Evolutionary conservation across 2,329 filamentous ascomycete species (phyloP).

Genomic region (Chaetomiaceae sp.): DNA sequence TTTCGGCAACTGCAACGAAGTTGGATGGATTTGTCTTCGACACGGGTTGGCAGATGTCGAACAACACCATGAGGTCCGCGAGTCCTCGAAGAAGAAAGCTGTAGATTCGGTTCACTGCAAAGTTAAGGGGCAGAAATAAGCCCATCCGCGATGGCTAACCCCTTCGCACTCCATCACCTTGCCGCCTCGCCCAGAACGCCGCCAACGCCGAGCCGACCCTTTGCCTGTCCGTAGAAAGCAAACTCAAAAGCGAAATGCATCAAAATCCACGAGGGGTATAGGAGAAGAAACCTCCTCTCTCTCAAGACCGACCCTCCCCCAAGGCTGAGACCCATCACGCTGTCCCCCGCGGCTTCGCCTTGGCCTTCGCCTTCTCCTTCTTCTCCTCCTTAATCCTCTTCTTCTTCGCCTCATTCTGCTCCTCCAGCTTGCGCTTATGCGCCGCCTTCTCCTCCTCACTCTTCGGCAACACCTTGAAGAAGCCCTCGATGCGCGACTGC

Average conservation of each 20-base stretch:
- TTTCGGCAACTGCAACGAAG: too few species aligned
- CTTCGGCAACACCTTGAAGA: constrained; percentile 91
- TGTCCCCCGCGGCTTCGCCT: constrained; percentile 74
- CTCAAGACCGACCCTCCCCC: not conserved
- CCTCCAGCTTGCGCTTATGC: constrained; percentile 89
- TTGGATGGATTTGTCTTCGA: too few species aligned
- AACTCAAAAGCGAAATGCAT: constrained; percentile 1
- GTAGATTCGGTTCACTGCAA: not conserved
- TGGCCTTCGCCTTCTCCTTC: constrained; percentile 90
- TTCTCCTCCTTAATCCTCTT: constrained; percentile 93
- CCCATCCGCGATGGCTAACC: not conserved
- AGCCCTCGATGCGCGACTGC: constrained; percentile 87
- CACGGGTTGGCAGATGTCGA: too few species aligned
- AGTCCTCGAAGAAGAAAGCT: too few species aligned
- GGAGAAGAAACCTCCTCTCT: not conserved
- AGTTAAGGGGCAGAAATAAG: not conserved
- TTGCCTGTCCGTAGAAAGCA: not conserved
- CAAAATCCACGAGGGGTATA: not conserved
- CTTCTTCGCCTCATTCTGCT: constrained; percentile 86
- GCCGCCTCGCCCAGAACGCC: not conserved
- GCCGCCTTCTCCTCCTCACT: constrained; percentile 78
- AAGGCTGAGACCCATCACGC: constrained; percentile 30
- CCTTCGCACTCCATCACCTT: not conserved
- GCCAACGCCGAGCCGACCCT: constrained; percentile 6
- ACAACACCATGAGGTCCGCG: not conserved